Conservation (phyloP, 768 basidiomycete genomes). For the Trametes villosa region DNA sequence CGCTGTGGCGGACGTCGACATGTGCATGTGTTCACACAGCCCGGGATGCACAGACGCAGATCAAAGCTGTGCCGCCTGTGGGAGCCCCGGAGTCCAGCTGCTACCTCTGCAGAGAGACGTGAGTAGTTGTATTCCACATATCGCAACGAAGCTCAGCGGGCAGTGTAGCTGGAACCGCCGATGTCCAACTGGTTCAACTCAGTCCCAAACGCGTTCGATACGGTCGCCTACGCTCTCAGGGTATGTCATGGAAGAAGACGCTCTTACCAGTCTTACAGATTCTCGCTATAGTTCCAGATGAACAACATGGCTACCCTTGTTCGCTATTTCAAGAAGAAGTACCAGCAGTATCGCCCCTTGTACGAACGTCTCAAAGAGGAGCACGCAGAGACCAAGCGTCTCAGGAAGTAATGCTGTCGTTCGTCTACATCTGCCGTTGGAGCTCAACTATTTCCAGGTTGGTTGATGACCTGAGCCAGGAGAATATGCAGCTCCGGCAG, state of each 20-base stretch:
- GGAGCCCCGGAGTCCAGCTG: conserved; percentile 63
- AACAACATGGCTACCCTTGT: conserved; percentile 73
- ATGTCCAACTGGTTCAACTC: conserved; percentile 85
- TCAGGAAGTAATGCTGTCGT: conserved; percentile 51
- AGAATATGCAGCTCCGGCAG: conserved; percentile 54
- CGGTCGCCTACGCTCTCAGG: conserved; percentile 68
- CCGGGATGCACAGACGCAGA: conserved; percentile 58
- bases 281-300: conserved; percentile 71
- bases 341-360: conserved; percentile 55
- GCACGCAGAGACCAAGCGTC: conserved; percentile 41
- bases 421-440: not conserved
- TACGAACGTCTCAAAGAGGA: conserved; percentile 60
- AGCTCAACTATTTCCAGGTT: conserved; percentile 34
- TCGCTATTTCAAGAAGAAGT: conserved; percentile 61
- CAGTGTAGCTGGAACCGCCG: conserved; percentile 70
- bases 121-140: conserved; percentile 23
- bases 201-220: conserved; percentile 63
- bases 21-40: not conserved
- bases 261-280: not conserved
- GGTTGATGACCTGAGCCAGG: conserved; percentile 50
- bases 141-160: not conserved
- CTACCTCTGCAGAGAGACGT: conserved; percentile 78
- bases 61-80: conserved; percentile 77
- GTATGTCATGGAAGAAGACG: conserved; percentile 38
- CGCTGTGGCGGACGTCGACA: not conserved